phyloP scores from a whole-genome alignment of 352 stramenopile genomes.

The Saprolegnia diclina region DNA sequence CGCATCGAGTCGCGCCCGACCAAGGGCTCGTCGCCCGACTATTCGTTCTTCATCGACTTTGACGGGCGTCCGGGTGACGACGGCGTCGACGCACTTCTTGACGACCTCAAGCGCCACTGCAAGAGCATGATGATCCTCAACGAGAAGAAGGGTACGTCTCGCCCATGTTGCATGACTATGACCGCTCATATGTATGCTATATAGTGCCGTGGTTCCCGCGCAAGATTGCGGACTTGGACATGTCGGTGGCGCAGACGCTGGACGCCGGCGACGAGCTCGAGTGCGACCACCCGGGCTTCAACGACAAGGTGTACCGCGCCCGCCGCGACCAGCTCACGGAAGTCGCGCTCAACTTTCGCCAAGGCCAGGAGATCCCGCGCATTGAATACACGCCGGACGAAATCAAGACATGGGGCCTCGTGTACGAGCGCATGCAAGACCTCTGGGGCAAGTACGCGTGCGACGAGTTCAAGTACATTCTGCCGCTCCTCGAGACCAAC shows the following conservation, averaged over 20 bases:
- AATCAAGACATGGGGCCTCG: conserved; percentile 83
- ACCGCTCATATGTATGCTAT: neutral
- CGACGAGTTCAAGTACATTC: conserved; percentile 95
- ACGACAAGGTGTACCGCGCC: conserved; percentile 86
- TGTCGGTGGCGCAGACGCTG: conserved; percentile 73
- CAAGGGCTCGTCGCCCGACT: conserved; percentile 71
- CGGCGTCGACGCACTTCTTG: conserved; percentile 79
- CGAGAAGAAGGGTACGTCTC: conserved; percentile 82
- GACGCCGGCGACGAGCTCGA: conserved; percentile 93
- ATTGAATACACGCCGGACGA: conserved; percentile 88
- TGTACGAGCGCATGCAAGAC: conserved; percentile 92
- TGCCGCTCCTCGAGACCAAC: conserved; percentile 91
- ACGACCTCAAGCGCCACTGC: conserved; percentile 79
- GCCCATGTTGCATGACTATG: neutral
- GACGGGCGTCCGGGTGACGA: conserved; percentile 77
- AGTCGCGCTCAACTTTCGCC: conserved; percentile 83
- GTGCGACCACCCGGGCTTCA: conserved; percentile 94
- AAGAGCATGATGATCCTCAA: conserved; percentile 89
- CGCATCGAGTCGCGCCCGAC: conserved; percentile 93
- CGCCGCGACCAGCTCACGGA: conserved; percentile 85
- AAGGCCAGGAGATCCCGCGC: conserved; percentile 87
- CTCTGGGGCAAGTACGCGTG: conserved; percentile 94
- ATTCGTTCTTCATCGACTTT: conserved; percentile 94
- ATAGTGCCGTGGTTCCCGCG: conserved; percentile 79
- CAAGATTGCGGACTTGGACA: conserved; percentile 78